A percentile compares a stretch with the other conserved stretches of the same genome.
Conservation (phyloP, 2,329 filamentous ascomycete species). For the Colletotrichum horii region DNA sequence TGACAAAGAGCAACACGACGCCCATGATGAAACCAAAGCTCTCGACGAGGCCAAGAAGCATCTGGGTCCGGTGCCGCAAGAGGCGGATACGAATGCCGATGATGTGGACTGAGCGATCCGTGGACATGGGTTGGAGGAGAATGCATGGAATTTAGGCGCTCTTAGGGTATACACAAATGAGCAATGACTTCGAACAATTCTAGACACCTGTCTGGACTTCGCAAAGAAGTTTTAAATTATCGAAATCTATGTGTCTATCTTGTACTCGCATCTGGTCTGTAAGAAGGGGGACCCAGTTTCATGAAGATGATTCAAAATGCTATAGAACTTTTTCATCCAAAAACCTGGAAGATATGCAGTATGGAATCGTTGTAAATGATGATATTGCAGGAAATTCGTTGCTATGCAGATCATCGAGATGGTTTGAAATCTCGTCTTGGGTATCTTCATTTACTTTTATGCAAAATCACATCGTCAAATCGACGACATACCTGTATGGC, state of each 20-base stretch:
- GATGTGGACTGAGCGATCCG: conserved; percentile 46
- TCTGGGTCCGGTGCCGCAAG: conserved; percentile 30
- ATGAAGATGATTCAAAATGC: not conserved
- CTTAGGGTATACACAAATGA: not conserved
- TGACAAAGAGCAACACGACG: conserved; percentile 25
- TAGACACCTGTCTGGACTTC: not conserved
- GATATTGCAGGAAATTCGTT: not conserved
- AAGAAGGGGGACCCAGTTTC: not conserved
- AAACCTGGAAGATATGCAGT: not conserved
- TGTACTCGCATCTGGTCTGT: not conserved
- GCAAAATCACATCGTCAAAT: not conserved
- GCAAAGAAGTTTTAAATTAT: not conserved
- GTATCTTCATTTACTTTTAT: not conserved
- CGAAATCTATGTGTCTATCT: not conserved
- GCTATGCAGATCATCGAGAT: not conserved
- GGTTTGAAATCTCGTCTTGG: not conserved
- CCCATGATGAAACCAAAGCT: conserved; percentile 36
- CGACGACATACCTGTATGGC: not conserved
- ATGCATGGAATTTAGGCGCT: not conserved
- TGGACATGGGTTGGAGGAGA: not conserved
- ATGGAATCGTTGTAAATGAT: not conserved
- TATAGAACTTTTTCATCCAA: not conserved
- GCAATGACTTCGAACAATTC: not conserved
- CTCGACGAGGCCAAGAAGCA: conserved; percentile 45
- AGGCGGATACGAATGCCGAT: conserved; percentile 38